Conservation (phyloP, 1,139 yeast species). For the Taiozyma onychis region DNA sequence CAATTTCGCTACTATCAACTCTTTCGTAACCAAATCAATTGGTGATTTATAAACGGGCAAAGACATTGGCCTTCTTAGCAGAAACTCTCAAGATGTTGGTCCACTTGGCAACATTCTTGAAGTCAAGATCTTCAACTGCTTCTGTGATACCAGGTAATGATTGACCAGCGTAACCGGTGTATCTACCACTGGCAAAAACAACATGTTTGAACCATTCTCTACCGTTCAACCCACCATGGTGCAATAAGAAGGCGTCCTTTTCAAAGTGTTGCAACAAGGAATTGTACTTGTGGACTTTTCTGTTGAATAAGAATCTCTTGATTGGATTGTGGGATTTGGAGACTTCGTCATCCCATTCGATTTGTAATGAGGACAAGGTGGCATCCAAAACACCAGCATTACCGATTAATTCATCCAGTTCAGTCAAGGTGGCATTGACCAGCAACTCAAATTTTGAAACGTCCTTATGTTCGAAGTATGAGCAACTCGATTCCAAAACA, state of each 20-base stretch:
- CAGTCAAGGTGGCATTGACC: slow-evolving; percentile 11
- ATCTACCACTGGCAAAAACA: slow-evolving; percentile 77
- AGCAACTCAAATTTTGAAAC: slow-evolving; percentile 10
- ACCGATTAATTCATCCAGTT: slow-evolving; percentile 11
- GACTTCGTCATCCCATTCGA: slow-evolving; percentile 22
- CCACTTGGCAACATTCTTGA: slow-evolving; percentile 51
- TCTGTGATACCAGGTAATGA: slow-evolving; percentile 76
- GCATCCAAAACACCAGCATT: slow-evolving; percentile 25
- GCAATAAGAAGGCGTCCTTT: slow-evolving; percentile 52
- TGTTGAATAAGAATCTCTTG: slow-evolving; percentile 22
- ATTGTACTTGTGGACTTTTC: slow-evolving; percentile 30
- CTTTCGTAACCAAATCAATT: background rate
- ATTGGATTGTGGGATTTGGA: slow-evolving; percentile 24
- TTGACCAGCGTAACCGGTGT: slow-evolving; percentile 83
- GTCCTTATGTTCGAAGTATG: slow-evolving; percentile 2
- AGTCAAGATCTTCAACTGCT: slow-evolving; percentile 66
- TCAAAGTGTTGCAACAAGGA: slow-evolving; percentile 50
- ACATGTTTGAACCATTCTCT: slow-evolving; percentile 88
- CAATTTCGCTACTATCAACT: too few relatives aligned
- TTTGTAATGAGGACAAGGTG: slow-evolving; percentile 23
- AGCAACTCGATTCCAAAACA: background rate
- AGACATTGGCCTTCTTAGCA: slow-evolving; percentile 20
- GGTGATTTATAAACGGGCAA: background rate
- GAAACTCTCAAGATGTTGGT: slow-evolving; percentile 41
- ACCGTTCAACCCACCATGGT: slow-evolving; percentile 54